Evolutionary conservation across 352 stramenopile species (phyloP), one percentile per base, ranked within the genome.

Genomic region (Globisporangium apiculatum): DNA sequence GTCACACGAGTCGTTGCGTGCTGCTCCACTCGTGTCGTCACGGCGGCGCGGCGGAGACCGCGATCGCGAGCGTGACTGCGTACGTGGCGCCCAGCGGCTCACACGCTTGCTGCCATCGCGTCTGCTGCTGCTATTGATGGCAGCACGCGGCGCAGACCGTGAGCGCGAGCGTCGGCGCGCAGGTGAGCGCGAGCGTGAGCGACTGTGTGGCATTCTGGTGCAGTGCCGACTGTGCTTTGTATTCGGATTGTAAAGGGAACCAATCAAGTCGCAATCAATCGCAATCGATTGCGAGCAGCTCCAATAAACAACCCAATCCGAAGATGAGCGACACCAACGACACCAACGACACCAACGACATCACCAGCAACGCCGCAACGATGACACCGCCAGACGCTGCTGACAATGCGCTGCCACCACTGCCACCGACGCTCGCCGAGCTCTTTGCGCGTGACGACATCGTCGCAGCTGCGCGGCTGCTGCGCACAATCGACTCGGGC

Each of bases 401-500:
- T 10, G 10, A 45, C 41, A 45, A 31, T 3, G 2, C 24, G 24
- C 24, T 11, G 0, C 41, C 38, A 6, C 49, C 56, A 17, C 42
- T 45, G 8, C 51, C 53, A 2, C 52, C 55, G 37, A 56, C 56
- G 15, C 70, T 84, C 11, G 35, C 64, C 46, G 51, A 69, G 12
- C 51, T 82, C 57, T 79, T 84, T 49, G 54, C 59, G 48, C 58
- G 70, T 24, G 49, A 10, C 10, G 66, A 69, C 14, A 8, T 69
- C 5, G 61, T 52, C 2, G 66, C 72, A 5, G 75, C 72, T 3
- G 59, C 66, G 60, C 9, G 66, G 5, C 56, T 67, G 9, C 67
- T 84, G 58, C 65, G 70, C 49, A 36, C 42, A 18, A 77, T 72
- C 68, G 68, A 78, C 62, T 71, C 58, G 7, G 56, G 18, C 5